Conservation (phyloP, 352 stramenopile species). For the Phytophthora lateralis region DNA sequence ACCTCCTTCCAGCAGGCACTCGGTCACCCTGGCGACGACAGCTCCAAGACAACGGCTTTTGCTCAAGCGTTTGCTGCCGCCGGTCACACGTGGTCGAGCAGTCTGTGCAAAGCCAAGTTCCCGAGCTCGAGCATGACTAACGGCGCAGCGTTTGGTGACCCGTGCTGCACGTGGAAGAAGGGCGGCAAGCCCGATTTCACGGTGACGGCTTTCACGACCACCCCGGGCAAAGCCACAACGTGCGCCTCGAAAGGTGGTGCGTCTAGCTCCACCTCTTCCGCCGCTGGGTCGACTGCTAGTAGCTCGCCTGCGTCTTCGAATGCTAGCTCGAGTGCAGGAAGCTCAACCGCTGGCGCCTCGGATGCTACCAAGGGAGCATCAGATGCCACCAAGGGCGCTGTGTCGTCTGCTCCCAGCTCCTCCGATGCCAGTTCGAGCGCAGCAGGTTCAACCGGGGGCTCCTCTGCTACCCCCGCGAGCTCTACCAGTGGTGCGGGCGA, state of each 20-base stretch:
- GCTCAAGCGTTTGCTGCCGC: slow-evolving; percentile 37
- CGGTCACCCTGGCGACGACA: slow-evolving; percentile 39
- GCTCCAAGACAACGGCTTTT: slow-evolving; percentile 40
- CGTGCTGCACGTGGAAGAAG: slow-evolving; percentile 43
- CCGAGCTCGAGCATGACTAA: slow-evolving; percentile 43
- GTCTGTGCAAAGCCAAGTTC: slow-evolving; percentile 43
- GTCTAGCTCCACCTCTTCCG: slow-evolving; percentile 15
- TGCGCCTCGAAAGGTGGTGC: slow-evolving; percentile 25
- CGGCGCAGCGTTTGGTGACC: slow-evolving; percentile 36
- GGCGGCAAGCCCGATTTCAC: slow-evolving; percentile 38
- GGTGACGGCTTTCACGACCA: slow-evolving; percentile 31
- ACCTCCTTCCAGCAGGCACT: slow-evolving; percentile 37
- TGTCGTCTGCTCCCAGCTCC: not conserved
- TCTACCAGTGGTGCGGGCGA: slow-evolving; percentile 3
- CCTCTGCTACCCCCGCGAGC: not conserved
- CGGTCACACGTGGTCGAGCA: slow-evolving; percentile 35
- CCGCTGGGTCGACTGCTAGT: not conserved
- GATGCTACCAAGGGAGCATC: slow-evolving; percentile 6
- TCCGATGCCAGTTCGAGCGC: not conserved
- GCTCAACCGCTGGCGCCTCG: not conserved
- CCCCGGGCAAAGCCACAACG: slow-evolving; percentile 22
- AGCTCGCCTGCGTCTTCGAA: not conserved
- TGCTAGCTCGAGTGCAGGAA: not conserved
- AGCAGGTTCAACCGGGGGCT: not conserved
- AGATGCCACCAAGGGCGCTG: not conserved